Conservation (phyloP, 129 eudicot genomes). For the Cynara cardunculus region DNA sequence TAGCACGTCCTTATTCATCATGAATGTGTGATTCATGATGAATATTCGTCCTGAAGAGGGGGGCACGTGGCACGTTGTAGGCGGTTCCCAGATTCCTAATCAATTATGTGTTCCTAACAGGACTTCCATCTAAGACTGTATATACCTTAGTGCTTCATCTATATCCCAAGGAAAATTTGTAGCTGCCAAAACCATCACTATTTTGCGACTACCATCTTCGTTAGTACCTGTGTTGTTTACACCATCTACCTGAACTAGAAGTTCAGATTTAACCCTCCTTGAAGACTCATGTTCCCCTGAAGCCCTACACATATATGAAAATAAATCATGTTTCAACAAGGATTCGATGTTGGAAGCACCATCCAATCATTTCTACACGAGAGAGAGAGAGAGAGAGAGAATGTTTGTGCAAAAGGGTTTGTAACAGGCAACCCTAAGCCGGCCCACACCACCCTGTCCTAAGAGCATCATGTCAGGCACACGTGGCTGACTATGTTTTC, state of each 20-base stretch:
- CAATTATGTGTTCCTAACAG: no score
- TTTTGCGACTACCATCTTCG: constrained; percentile 95
- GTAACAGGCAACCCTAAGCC: no score
- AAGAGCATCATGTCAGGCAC: no score
- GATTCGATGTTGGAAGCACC: not conserved
- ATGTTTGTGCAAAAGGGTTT: not conserved
- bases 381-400: not conserved
- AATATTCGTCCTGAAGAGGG: no score
- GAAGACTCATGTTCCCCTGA: constrained; percentile 98
- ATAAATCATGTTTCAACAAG: not conserved
- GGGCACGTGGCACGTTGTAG: no score
- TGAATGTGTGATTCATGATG: no score
- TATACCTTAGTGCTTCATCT: constrained; percentile 95
- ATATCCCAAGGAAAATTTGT: constrained; percentile 99
- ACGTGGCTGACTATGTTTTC: no score
- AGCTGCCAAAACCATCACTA: constrained; percentile 98
- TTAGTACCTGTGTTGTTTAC: constrained; percentile 72
- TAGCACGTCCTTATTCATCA: no score
- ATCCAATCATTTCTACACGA: not conserved
- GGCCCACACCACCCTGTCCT: no score
- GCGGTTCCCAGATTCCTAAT: no score
- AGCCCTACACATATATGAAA: constrained; percentile 49
- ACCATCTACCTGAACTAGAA: constrained; percentile 91
- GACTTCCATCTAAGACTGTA: no score
- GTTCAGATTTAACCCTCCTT: constrained; percentile 92